A percentile compares a stretch with the other conserved stretches of the same genome.
Evolutionary conservation across 805 yeast genomes (phyloP).

Genomic region (Saccharomycopsis selenospora): DNA sequence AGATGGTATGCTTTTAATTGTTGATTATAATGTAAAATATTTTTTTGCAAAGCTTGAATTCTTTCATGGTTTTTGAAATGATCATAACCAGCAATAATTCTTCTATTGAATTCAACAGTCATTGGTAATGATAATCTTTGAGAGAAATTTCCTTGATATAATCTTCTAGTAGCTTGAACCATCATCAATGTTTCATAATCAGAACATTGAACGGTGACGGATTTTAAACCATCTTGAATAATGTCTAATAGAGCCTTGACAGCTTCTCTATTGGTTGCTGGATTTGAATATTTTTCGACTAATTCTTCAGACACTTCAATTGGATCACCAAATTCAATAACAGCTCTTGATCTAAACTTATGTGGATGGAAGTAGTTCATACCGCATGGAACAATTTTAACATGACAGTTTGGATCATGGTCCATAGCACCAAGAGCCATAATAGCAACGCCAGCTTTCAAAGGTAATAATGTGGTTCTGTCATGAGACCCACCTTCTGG

Average conservation of each 20-base stretch:
- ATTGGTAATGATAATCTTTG: slow-evolving; percentile 61
- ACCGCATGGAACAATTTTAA: slow-evolving; percentile 89
- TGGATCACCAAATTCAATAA: slow-evolving; percentile 87
- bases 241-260: slow-evolving; percentile 64
- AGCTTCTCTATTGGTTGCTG: slow-evolving; percentile 64
- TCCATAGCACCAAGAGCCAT: slow-evolving; percentile 96
- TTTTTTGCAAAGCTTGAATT: slow-evolving; percentile 51
- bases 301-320: slow-evolving; percentile 56
- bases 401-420: slow-evolving; percentile 62
- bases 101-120: slow-evolving; percentile 81
- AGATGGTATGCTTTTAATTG: slow-evolving; percentile 56
- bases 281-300: slow-evolving; percentile 52
- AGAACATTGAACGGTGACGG: slow-evolving; percentile 90
- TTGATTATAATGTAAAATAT: slow-evolving; percentile 63
- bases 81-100: slow-evolving; percentile 76
- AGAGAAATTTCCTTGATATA: slow-evolving; percentile 63
- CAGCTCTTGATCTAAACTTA: slow-evolving; percentile 90
- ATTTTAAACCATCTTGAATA: slow-evolving; percentile 66
- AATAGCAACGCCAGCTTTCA: slow-evolving; percentile 95
- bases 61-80: slow-evolving; percentile 68
- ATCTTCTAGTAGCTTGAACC: slow-evolving; percentile 88
- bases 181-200: slow-evolving; percentile 90
- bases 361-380: slow-evolving; percentile 94
- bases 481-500: slow-evolving; percentile 99
- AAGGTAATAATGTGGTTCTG: slow-evolving; percentile 79